Percentiles rank a stretch among this genome's conserved stretches.
These are phyloP conservation scores for Trifolium pratense DNA, from an alignment of 306 rosid genomes.

Conservation along the genomic window DNA sequence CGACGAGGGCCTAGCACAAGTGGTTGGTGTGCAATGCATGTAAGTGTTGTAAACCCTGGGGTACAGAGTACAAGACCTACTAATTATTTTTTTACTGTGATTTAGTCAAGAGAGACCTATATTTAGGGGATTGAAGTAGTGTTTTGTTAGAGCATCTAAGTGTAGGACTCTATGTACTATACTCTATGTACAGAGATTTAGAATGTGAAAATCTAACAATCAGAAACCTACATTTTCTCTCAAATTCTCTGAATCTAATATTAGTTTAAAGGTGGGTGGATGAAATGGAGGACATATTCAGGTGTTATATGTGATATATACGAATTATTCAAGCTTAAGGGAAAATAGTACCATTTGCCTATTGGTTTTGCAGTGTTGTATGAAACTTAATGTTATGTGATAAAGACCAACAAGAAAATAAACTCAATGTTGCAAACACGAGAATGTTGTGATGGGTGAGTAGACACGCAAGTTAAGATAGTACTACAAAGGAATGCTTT, in stretches of 20 bases:
- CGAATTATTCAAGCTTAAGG: slow-evolving; percentile 5
- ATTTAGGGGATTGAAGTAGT: no score
- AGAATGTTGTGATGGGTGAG: slow-evolving; percentile 2
- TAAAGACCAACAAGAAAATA: slow-evolving; percentile 10
- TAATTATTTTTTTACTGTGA: no score
- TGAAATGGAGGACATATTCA: not conserved
- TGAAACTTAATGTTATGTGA: no score
- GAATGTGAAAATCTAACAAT: not conserved
- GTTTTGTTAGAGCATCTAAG: no score
- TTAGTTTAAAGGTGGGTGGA: not conserved
- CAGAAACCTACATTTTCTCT: not conserved
- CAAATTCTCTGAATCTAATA: not conserved
- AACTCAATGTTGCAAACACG: not conserved
- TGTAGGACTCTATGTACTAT: not conserved
- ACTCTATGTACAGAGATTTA: not conserved
- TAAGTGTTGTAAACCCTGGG: no score
- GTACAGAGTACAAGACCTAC: no score
- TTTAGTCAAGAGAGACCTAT: no score
- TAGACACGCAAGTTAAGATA: not conserved
- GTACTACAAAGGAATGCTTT: not conserved
- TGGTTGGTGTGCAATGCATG: no score
- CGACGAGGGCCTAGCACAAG: no score
- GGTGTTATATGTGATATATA: slow-evolving; percentile 1
- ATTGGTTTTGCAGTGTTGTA: not conserved
- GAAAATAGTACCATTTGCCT: not conserved